These are phyloP conservation scores for Saccharomyces jurei DNA, from an alignment of 805 yeast genomes.

Conservation along the genomic window DNA sequence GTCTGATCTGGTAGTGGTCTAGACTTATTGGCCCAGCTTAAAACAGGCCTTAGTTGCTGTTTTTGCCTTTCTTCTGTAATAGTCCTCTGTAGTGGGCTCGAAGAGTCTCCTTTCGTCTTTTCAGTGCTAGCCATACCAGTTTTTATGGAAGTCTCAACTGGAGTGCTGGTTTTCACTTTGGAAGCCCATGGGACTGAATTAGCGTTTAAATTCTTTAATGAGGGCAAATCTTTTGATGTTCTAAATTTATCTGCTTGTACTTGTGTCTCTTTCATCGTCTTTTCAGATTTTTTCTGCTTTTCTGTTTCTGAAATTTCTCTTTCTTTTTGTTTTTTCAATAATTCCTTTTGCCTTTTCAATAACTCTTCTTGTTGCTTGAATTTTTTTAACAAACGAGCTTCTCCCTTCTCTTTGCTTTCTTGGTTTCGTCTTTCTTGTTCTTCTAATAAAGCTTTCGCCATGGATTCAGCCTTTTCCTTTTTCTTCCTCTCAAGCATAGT, in stretches of 20 bases:
- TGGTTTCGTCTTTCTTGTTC: conserved; percentile 11
- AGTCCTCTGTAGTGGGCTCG: conserved; percentile 16
- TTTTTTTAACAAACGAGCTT: conserved; percentile 8
- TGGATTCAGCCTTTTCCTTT: conserved; percentile 16
- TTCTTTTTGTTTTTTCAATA: not conserved
- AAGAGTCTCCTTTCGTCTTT: conserved; percentile 12
- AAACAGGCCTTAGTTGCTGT: conserved; percentile 15
- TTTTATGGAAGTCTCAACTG: not conserved
- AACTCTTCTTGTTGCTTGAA: conserved; percentile 5
- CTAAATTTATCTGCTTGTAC: not conserved
- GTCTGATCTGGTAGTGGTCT: conserved; percentile 6
- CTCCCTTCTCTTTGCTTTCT: conserved; percentile 9
- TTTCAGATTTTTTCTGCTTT: not conserved
- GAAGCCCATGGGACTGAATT: not conserved
- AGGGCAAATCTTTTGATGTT: not conserved
- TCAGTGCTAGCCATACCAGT: not conserved
- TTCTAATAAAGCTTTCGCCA: conserved; percentile 17
- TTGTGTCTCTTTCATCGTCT: not conserved
- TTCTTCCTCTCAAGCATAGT: conserved; percentile 3
- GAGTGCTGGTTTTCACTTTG: not conserved
- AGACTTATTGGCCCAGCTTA: conserved; percentile 27
- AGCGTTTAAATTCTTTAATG: not conserved
- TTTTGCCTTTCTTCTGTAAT: conserved; percentile 17
- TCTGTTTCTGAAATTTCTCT: not conserved
- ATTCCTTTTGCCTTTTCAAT: conserved; percentile 5